Base-by-base conservation (phyloP, 2,329 filamentous ascomycete genomes). In the Fusarium staphyleae region DNA sequence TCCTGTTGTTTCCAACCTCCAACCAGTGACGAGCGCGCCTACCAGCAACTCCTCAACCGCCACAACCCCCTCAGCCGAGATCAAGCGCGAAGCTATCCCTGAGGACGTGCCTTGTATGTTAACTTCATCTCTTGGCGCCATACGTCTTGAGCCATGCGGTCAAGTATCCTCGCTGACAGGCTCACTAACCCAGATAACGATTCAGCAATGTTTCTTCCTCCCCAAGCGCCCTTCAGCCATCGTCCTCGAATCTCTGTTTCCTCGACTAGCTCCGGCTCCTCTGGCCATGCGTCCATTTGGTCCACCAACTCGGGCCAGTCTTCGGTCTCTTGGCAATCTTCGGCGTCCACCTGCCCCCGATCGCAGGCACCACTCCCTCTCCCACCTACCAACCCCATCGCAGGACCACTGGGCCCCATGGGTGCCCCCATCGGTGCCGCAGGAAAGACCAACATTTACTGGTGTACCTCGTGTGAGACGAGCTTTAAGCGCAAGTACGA, bases 401-500 rank as follows among this genome's bases (percentile, higher is more conserved):
- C 70, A 37, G 71, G 71, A 22, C 61, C 69, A 15, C 69, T 69
- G 24, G 60, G 69, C 32, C 65, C 74, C 18, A 62, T 62, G 50
- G 49, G 49, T 48, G 58, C 54, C 29, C 51, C 62, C 22, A 63
- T 65, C 42, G 63, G 65, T 49, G 67, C 60, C 30, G 62, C 66
- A 44, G 71, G 64, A 48, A 73, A 74, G 63, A 74, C 74, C 39
- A 80, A 81, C 57, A 78, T 81, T 22, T 83, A 82, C 69, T 83
- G 80, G 80, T 83, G 80, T 65, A 83, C 80, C 4, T 81, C 79
- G 14, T 83, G 79, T 70, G 84, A 87, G 69, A 86, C 86, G 41
- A 85, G 83, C 37, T 86, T 88, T 67, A 85, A 86, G 74, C 80
- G 84, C 60, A 87, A 87, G 68, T 86, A 86, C 58, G 85, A 88